Base-by-base conservation (phyloP, 2,329 filamentous ascomycete species). In the Cladorrhinum sp. region DNA sequence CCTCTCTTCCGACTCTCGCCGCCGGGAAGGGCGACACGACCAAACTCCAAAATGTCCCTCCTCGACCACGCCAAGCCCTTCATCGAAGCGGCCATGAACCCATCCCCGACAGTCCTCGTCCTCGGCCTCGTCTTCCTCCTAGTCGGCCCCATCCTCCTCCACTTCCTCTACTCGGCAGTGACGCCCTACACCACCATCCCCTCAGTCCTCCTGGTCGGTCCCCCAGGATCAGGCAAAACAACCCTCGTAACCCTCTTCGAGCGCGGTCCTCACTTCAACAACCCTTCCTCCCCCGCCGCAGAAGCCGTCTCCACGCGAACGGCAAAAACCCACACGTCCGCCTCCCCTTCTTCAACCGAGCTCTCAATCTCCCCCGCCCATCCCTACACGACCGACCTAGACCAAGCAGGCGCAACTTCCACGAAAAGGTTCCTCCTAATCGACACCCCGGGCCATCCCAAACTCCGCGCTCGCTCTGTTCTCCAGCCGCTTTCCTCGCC, bases 401-500 rank as follows among this genome's bases (percentile, higher is more conserved):
- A 85, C 66, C 79, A 82, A 63, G 71, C 76, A 41, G 77, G 78
- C 58, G 79, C 81, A 59, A 77, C 76, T 55, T 86, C 89, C 71
- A 45, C 41, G 16, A 86, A 84, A 65, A 89, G 86, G 72, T 91
- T 95, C 73, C 78, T 90, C 45, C 78, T 98, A 32, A 78, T 91
- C 71, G 95, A 99, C 77, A 98, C 93, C 0, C 95, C 95, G 0
- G 95, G 95, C 41, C 95, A 99, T 78, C 92, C 92, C 69, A 99
- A 99, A 77, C 85, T 99, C 61, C 91, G 95, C 62, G 83, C 86
- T 68, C 80, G 85, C 20, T 7, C 13, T 65, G 86, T 90, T 2
- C 79, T 89, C 61, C 75, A 79, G 48, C 78, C 76, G 57, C 76
- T 88, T 24, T 63, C 23, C 55, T 59, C 50, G 23, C 57, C 62